phyloP scores from a whole-genome alignment of 148 eudicot genomes.

The Chenopodium formosanum region DNA sequence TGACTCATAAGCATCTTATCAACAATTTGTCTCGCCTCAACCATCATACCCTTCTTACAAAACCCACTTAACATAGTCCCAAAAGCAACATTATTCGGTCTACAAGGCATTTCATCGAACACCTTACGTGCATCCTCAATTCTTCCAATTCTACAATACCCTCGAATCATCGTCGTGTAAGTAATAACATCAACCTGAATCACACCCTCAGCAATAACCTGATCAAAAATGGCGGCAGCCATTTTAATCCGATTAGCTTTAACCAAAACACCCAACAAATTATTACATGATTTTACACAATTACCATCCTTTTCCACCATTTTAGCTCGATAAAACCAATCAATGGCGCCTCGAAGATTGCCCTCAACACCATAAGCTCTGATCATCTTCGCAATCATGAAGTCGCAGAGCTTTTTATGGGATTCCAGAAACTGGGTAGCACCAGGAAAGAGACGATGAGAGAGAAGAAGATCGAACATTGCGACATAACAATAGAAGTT shows the following conservation, averaged over 20 bases:
- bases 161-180: constrained; percentile 19
- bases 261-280: constrained; percentile 16
- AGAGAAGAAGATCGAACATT: constrained; percentile 14
- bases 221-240: background rate
- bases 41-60: constrained; percentile 14
- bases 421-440: constrained; percentile 20
- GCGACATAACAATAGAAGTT: constrained; percentile 8
- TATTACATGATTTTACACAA: constrained; percentile 13
- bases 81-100: constrained; percentile 7
- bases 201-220: constrained; percentile 17
- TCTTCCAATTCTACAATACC: constrained; percentile 18
- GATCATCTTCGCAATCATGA: constrained; percentile 39
- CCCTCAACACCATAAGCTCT: constrained; percentile 35
- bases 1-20: constrained; percentile 14
- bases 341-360: constrained; percentile 32
- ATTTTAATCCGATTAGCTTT: background rate
- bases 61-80: constrained; percentile 15
- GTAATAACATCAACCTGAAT: background rate
- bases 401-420: constrained; percentile 28
- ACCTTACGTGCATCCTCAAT: constrained; percentile 34
- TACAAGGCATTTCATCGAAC: constrained; percentile 44
- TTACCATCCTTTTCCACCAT: background rate
- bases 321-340: constrained; percentile 35
- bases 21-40: constrained; percentile 7
- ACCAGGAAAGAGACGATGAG: background rate